Base-by-base conservation (phyloP, 2,329 filamentous ascomycete genomes). In the Curvularia sp. region DNA sequence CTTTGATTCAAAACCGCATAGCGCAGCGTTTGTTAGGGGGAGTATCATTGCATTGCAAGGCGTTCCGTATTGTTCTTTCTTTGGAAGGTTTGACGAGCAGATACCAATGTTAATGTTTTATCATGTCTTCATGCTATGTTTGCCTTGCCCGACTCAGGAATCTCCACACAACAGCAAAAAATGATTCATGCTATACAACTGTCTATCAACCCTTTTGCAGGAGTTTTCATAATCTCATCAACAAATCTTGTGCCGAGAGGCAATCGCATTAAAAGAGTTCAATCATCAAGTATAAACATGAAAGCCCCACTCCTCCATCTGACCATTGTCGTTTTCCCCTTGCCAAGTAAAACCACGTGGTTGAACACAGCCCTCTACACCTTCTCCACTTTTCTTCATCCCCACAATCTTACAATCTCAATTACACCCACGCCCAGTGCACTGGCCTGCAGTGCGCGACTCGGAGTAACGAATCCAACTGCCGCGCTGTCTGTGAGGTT, bases 401-500 rank as follows among this genome's bases (percentile, higher is more conserved):
- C 58, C 70, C 70, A 72, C 31, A 72, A 47, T 35, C 64, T 58
- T 2, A 65, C 61, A 43, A 66, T 43, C 46, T 71, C 68, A 13
- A 69, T 53, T 38, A 71, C 60, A 1, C 73, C 72, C 5, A 75
- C 49, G 1, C 72, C 64, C 22, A 75, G 28, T 2, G 68, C 70
- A 48, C 65, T 66, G 3, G 71, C 54, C 43, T 74, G 62, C 12
- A 76, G 57, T 2, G 58, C 53, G 30, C 56, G 66, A 55, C 57
- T 74, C 15, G 71, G 64, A 62, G 54, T 2, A 71, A 24, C 10
- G 60, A 56, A 7, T 55, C 59, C 6, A n/a, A 22, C 8, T 18
- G 69, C 55, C 3, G 70, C 68, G 50, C 60, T 55, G 7, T 49
- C 43, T 59, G 60, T 65, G 18, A 2, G 4, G 44, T 31, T 47